Conservation (phyloP, 2,329 filamentous ascomycete species). For the Arthroderma sp. region DNA sequence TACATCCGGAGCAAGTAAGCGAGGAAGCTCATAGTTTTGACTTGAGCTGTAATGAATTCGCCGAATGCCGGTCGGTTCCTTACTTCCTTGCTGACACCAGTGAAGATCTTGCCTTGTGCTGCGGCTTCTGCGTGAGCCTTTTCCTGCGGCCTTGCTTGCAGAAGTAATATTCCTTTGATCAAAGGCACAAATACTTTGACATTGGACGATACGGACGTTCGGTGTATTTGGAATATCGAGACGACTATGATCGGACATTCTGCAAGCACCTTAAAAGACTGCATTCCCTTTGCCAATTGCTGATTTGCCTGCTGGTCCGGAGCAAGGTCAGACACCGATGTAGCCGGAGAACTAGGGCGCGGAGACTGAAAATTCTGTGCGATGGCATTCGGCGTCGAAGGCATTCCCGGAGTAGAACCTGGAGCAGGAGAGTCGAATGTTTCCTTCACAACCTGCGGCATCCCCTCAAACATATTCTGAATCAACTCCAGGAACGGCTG, state of each 20-base stretch:
- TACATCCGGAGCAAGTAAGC: constrained; percentile 86
- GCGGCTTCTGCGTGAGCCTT: constrained; percentile 79
- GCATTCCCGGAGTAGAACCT: constrained; percentile 37
- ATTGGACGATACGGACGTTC: constrained; percentile 63
- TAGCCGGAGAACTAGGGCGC: constrained; percentile 76
- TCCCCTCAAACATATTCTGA: constrained; percentile 87
- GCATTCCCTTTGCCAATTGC: constrained; percentile 81
- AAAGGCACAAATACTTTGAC: constrained; percentile 85
- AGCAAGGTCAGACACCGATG: constrained; percentile 66
- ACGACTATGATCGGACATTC: constrained; percentile 99
- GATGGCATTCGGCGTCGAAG: constrained; percentile 39
- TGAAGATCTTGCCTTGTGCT: constrained; percentile 68
- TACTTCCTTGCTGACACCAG: constrained; percentile 83
- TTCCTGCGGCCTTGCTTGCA: constrained; percentile 87
- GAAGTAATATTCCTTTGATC: constrained; percentile 76
- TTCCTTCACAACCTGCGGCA: constrained; percentile 87
- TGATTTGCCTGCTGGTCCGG: constrained; percentile 69
- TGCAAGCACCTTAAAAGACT: constrained; percentile 95
- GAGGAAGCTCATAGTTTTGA: constrained; percentile 98
- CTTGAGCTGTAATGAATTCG: constrained; percentile 93
- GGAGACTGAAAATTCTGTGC: constrained; percentile 69
- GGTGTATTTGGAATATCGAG: constrained; percentile 91
- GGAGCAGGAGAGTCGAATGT: constrained; percentile 68
- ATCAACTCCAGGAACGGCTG: constrained; percentile 86
- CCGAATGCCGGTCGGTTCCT: constrained; percentile 89